Conservation (phyloP, 2,329 filamentous ascomycete genomes). For the Capronia epimyces region DNA sequence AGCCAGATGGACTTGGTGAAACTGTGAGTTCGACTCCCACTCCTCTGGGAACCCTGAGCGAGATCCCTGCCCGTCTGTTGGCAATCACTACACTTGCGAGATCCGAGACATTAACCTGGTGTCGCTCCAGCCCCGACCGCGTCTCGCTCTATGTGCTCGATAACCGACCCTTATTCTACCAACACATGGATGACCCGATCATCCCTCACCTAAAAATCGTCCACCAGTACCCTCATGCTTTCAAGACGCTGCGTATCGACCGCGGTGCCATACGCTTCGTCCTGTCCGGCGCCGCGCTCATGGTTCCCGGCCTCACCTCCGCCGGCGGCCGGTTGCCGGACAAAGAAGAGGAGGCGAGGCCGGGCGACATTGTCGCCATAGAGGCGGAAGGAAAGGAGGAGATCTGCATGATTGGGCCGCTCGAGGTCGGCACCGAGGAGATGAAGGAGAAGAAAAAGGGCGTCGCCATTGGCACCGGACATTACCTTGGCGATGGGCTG, state of each 20-base stretch:
- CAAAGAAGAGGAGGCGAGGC: constrained; percentile 63
- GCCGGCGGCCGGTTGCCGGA: constrained; percentile 71
- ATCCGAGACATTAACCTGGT: neutral
- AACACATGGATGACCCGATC: constrained; percentile 69
- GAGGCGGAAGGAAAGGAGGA: constrained; percentile 90
- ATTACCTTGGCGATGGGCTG: constrained; percentile 89
- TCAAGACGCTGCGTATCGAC: constrained; percentile 83
- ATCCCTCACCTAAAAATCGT: constrained; percentile 85
- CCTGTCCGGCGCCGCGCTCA: constrained; percentile 83
- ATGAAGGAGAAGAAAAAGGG: constrained; percentile 94
- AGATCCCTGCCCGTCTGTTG: too few species aligned
- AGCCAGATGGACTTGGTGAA: constrained; percentile 84
- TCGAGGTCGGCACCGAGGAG: constrained; percentile 81
- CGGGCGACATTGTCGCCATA: constrained; percentile 80
- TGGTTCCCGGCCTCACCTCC: constrained; percentile 89
- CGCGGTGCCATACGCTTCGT: constrained; percentile 96
- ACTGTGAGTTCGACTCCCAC: constrained; percentile 48
- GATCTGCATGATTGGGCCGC: constrained; percentile 77
- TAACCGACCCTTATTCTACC: constrained; percentile 75
- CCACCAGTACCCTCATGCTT: constrained; percentile 79
- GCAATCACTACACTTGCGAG: too few species aligned
- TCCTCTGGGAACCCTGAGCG: neutral
- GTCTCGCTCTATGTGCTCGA: constrained; percentile 82
- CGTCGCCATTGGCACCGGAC: constrained; percentile 84
- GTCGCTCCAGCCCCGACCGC: constrained; percentile 63